Base-by-base conservation (phyloP, 768 basidiomycete species). In the Lentinula guzmanii region DNA sequence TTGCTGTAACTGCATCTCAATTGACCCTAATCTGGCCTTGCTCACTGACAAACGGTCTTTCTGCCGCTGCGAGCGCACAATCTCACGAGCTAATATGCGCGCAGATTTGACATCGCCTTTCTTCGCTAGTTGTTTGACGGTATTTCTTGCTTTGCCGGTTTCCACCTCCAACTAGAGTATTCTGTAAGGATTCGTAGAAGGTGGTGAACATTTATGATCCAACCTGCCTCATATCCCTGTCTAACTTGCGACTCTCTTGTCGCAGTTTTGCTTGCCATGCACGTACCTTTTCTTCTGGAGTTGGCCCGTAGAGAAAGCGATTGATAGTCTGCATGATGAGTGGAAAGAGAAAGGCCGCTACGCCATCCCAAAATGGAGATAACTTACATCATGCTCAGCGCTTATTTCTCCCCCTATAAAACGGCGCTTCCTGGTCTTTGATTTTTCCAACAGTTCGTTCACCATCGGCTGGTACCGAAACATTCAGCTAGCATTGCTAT, bases 141-240 rank as follows among this genome's bases (percentile, higher is more conserved):
- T 82, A 66, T 82, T 75, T 34, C 87, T 85, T 4, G 87, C 94
- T 73, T 96, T 97, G 61, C 77, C 80, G 8, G 90, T 91, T 6
- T 90, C 93, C 13, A 77, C 69, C 65, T 97, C 95, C 53, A 98
- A 83, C 92, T 97, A 64, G 51, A 67, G 51, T 52, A 9, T 4
- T 10, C 13, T 39, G 4, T 52, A 16, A 64, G 33, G 52, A 65
- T 63, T 63, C 56, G 61, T 66, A 61, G 45, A 60, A 56, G 16
- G 46, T 61, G 50, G 62, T 61, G 56, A 58, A 46, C 52, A 50
- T 52, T 10, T 39, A 2, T 39, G 66, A 67, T 61, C 85, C 75
- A 76, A 96, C 95, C 89, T 96, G 91, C 79, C 88, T 89, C 80
- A 95, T 95, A 79, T 98, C 97, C 74, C 93, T 81, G 65, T 99